Conservation (phyloP, 306 rosid species). For the Trifolium subterraneum region DNA sequence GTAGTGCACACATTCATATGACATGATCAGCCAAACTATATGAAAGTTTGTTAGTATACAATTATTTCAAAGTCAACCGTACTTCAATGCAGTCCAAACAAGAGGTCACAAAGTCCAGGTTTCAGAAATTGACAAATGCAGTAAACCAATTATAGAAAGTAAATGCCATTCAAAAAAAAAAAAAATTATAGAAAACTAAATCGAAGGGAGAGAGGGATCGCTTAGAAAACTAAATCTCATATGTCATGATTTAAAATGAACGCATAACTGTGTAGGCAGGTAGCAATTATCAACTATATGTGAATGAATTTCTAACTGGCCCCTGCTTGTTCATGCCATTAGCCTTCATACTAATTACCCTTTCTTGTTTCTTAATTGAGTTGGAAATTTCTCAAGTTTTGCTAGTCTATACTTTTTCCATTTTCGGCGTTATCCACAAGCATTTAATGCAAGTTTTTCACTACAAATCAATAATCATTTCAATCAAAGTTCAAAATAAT, state of each 20-base stretch:
- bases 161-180: too few relatives aligned
- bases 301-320: not conserved
- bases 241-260: not conserved
- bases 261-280: not conserved
- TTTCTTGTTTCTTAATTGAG: not conserved
- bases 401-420: not conserved
- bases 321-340: not conserved
- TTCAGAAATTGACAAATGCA: conserved; percentile 25
- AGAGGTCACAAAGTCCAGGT: not conserved
- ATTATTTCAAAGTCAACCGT: conserved; percentile 20
- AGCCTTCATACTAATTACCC: conserved; percentile 11
- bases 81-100: conserved; percentile 23
- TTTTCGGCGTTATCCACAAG: not conserved
- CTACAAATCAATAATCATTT: conserved; percentile 13
- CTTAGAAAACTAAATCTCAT: not conserved
- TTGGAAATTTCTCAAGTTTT: conserved; percentile 9
- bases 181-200: not conserved
- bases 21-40: not conserved
- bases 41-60: conserved; percentile 14
- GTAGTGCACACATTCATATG: not conserved
- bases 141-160: conserved; percentile 14
- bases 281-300: too few relatives aligned
- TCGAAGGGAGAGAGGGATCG: not conserved
- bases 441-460: not conserved
- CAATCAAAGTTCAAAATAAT: conserved; percentile 21